Evolutionary conservation across 495 filamentous ascomycete species (phyloP), one percentile per base, ranked within the genome.

Genomic region (Lasiosphaeria miniovina): DNA sequence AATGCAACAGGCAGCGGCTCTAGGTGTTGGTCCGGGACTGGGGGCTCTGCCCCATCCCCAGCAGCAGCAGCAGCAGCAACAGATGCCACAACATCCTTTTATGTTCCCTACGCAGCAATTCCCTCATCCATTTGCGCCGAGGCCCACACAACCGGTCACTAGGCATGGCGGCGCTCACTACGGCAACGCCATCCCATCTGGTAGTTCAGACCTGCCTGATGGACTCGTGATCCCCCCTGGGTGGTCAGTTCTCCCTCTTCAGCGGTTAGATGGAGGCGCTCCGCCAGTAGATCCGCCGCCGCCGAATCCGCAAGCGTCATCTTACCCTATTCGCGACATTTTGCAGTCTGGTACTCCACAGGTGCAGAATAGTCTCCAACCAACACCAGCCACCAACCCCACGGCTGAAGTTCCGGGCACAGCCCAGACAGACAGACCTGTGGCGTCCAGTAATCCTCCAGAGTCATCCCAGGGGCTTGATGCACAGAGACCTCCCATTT

Each of bases 171-270:
- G 61, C 12, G 55, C 70, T 38, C 65, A 75, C 36, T 69, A 75
- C 35, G 71, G 75, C 24, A 62, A 74, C 24, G 72, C 84, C 7
- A 79, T 91, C 57, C 77, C 80, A 31, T 72, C 88, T 12, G 88
- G 87, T 17, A 86, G 90, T 66, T 68, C 83, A 31, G 84, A 88
- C 46, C 75, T 93, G 17, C 90, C 90, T 3, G 82, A 86, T 43
- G 90, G 90, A 8, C 76, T 93, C 12, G 82, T 74, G 11, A 82
- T 95, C 35, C 90, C 90, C 3, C 77, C 81, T 45, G 90, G 90
- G 6, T 95, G 90, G 90, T 86, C 84, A 31, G 69, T 95, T 34
- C 73, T 88, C 36, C 88, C 88, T 54, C 77, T 91, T 10, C 81
- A 88, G 43, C 77, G 86, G 14, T 56, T 84, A 15, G 77, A 82